Evolutionary conservation across 2,329 filamentous ascomycete genomes (phyloP).

Genomic region (Erysiphe pulchra): DNA sequence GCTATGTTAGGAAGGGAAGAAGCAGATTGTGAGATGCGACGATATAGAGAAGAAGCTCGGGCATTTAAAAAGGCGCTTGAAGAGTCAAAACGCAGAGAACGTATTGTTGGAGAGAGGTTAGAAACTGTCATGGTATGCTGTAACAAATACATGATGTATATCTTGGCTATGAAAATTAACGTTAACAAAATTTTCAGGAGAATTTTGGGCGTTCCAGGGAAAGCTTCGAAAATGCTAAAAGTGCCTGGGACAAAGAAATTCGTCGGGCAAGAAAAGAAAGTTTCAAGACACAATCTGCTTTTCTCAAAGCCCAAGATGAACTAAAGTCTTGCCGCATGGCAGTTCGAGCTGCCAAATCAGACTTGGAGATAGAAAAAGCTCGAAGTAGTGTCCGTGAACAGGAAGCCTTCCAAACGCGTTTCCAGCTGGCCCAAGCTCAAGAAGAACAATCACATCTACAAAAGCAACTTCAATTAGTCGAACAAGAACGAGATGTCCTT

Average conservation of each 20-base stretch:
- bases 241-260: conserved; percentile 50
- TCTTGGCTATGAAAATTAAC: not conserved
- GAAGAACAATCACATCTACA: conserved; percentile 40
- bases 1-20: conserved; percentile 45
- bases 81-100: conserved; percentile 38
- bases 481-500: conserved; percentile 50
- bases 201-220: conserved; percentile 46
- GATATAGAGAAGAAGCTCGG: conserved; percentile 33
- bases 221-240: conserved; percentile 37
- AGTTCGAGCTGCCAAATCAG: conserved; percentile 28
- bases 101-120: conserved; percentile 37
- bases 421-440: conserved; percentile 35
- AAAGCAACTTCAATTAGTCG: conserved; percentile 36
- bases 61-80: conserved; percentile 31
- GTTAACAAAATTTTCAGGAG: conserved; percentile 22
- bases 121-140: conserved; percentile 40
- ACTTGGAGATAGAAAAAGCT: conserved; percentile 35
- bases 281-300: conserved; percentile 44
- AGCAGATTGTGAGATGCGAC: conserved; percentile 40
- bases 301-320: conserved; percentile 50
- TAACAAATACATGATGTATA: not conserved
- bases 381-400: conserved; percentile 36
- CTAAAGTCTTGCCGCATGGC: conserved; percentile 31
- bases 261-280: conserved; percentile 43
- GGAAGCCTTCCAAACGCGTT: conserved; percentile 41